These are phyloP conservation scores for Globisporangium emineosum DNA, from an alignment of 352 stramenopile species.

Conservation along the genomic window DNA sequence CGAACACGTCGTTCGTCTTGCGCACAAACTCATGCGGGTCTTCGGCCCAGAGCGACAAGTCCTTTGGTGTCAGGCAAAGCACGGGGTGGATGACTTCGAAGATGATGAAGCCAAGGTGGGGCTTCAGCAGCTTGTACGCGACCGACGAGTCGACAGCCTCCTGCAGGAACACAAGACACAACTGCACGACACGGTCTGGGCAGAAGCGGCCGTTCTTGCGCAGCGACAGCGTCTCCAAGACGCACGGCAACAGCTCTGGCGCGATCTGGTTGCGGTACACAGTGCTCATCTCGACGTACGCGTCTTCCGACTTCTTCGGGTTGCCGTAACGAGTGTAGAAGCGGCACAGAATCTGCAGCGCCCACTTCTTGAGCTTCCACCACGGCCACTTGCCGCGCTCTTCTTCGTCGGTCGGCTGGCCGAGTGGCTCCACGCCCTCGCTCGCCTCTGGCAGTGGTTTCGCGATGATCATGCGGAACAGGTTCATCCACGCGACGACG, in stretches of 20 bases:
- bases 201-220: constrained; percentile 94
- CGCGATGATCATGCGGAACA: constrained; percentile 79
- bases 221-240: constrained; percentile 92
- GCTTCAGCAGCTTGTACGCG: constrained; percentile 98
- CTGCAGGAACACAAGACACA: constrained; percentile 93
- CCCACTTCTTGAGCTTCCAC: constrained; percentile 99
- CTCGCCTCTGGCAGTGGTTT: constrained; percentile 91
- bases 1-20: constrained; percentile 96
- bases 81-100: constrained; percentile 97
- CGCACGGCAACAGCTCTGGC: constrained; percentile 68
- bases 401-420: constrained; percentile 90
- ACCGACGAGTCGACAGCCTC: constrained; percentile 93
- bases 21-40: constrained; percentile 98
- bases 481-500: constrained; percentile 93
- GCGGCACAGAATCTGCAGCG: constrained; percentile 95
- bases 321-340: constrained; percentile 97
- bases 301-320: constrained; percentile 91
- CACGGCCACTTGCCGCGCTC: constrained; percentile 93
- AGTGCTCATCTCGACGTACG: constrained; percentile 91
- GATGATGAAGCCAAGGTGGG: constrained; percentile 95
- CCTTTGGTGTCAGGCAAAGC: constrained; percentile 92
- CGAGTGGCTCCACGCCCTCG: constrained; percentile 69
- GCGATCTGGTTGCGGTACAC: constrained; percentile 93
- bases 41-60: constrained; percentile 94
- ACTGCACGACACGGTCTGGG: constrained; percentile 94